Percentiles rank a stretch among this genome's conserved stretches.
These are phyloP conservation scores for Suillus fuscotomentosus DNA, from an alignment of 768 basidiomycete genomes.

Conservation along the genomic window DNA sequence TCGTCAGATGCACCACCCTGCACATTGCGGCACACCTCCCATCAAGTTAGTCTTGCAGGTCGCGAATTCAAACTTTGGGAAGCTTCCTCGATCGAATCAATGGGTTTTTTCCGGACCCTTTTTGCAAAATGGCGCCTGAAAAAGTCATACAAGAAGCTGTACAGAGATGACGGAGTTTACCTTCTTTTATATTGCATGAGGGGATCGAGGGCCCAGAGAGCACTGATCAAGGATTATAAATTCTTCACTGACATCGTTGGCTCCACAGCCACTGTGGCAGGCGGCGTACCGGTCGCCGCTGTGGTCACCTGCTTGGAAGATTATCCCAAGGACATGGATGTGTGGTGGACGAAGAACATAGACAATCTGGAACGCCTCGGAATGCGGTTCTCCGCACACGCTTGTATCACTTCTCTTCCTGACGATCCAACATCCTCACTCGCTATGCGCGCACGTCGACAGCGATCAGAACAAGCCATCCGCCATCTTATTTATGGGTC, in stretches of 20 bases:
- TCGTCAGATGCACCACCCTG: slow-evolving; percentile 33
- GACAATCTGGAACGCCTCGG: slow-evolving; percentile 27
- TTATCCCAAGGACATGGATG: slow-evolving; percentile 29
- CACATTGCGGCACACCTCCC: slow-evolving; percentile 32
- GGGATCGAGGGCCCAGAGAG: slow-evolving; percentile 24
- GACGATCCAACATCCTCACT: not conserved
- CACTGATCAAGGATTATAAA: slow-evolving; percentile 28
- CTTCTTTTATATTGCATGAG: slow-evolving; percentile 35
- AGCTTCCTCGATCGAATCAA: slow-evolving; percentile 29
- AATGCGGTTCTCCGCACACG: slow-evolving; percentile 40
- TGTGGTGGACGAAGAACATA: slow-evolving; percentile 39
- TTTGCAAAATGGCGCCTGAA: slow-evolving; percentile 22
- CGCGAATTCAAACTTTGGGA: slow-evolving; percentile 28
- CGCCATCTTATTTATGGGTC: slow-evolving; percentile 1
- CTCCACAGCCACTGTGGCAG: slow-evolving; percentile 26
- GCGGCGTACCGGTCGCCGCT: slow-evolving; percentile 29
- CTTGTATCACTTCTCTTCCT: slow-evolving; percentile 39
- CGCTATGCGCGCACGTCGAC: not conserved
- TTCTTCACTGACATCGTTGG: slow-evolving; percentile 28
- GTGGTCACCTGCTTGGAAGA: slow-evolving; percentile 35
- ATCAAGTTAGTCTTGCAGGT: slow-evolving; percentile 19
- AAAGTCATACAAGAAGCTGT: slow-evolving; percentile 23
- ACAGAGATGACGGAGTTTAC: slow-evolving; percentile 31
- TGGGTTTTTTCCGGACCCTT: slow-evolving; percentile 19
- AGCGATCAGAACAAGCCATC: slow-evolving; percentile 20